Percentiles rank a stretch among this genome's conserved stretches.
Conservation (phyloP, 202 grass and related monocot species). For the Cymbopogon flexuosus region DNA sequence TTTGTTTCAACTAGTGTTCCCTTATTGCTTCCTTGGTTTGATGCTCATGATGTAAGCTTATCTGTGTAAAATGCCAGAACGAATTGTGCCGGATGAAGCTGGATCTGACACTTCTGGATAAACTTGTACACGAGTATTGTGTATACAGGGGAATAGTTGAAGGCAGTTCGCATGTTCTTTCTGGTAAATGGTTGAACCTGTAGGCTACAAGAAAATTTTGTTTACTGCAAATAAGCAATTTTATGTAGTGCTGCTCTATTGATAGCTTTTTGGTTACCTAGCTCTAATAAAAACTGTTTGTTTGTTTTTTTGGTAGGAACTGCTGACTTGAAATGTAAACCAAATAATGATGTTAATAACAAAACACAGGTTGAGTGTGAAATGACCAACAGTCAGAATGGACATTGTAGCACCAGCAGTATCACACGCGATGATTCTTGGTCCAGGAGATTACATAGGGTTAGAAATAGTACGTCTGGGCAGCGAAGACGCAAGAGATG, state of each 20-base stretch:
- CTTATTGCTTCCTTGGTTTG: conserved; percentile 14
- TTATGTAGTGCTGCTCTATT: not conserved
- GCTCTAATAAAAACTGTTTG: not conserved
- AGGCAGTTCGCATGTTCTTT: conserved; percentile 41
- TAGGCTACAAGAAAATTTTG: conserved; percentile 23
- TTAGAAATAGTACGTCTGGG: conserved; percentile 59
- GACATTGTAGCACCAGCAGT: conserved; percentile 79
- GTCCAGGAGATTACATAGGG: conserved; percentile 68
- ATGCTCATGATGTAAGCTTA: conserved; percentile 14
- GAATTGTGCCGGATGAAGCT: conserved; percentile 93
- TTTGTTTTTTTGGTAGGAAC: conserved; percentile 27
- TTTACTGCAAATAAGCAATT: conserved; percentile 22
- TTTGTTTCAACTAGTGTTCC: conserved; percentile 17
- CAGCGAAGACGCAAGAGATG: conserved; percentile 79
- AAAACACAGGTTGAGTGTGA: conserved; percentile 58
- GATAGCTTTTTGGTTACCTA: not conserved
- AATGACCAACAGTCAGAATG: conserved; percentile 47
- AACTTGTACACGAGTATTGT: conserved; percentile 97
- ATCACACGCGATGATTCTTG: conserved; percentile 60
- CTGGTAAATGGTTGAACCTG: conserved; percentile 48
- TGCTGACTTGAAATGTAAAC: conserved; percentile 47
- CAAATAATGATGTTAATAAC: conserved; percentile 36
- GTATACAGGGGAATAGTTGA: conserved; percentile 92
- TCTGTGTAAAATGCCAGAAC: conserved; percentile 57
- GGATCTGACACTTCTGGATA: conserved; percentile 79